phyloP scores from a whole-genome alignment of 2,329 filamentous ascomycete species.

The Pseudopithomyces maydicus region DNA sequence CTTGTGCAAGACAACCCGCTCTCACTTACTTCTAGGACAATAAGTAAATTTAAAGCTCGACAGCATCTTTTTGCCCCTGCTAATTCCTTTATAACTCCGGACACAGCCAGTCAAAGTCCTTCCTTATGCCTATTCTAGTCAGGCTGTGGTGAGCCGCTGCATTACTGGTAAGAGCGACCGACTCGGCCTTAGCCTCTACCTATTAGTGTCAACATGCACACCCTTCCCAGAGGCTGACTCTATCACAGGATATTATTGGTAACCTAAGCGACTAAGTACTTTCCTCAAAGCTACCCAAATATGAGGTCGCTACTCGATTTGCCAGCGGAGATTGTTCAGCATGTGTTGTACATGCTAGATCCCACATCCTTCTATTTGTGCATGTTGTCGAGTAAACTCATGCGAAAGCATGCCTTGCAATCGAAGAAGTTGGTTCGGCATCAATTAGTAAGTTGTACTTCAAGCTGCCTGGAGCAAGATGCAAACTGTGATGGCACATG shows the following conservation, averaged over 20 bases:
- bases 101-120: too few species aligned
- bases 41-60: too few species aligned
- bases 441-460: slow-evolving; percentile 19
- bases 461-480: not conserved
- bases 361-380: slow-evolving; percentile 26
- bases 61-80: too few species aligned
- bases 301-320: slow-evolving; percentile 20
- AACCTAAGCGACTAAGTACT: not conserved
- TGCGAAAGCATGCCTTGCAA: slow-evolving; percentile 23
- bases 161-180: too few species aligned
- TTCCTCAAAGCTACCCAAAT: not conserved
- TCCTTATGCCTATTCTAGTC: too few species aligned
- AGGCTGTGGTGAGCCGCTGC: too few species aligned
- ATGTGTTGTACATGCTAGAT: slow-evolving; percentile 25
- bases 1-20: too few species aligned
- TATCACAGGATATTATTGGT: slow-evolving; percentile 28
- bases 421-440: slow-evolving; percentile 18
- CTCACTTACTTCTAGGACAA: too few species aligned
- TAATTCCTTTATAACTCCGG: too few species aligned
- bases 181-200: too few species aligned
- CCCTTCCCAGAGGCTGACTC: too few species aligned
- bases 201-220: too few species aligned
- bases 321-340: slow-evolving; percentile 23
- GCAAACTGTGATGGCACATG: not conserved
- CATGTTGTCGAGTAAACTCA: slow-evolving; percentile 20